Percentiles rank a stretch among this genome's conserved stretches.
phyloP scores from a whole-genome alignment of 257 asterid genomes.

The Nicotiana tomentosiformis region DNA sequence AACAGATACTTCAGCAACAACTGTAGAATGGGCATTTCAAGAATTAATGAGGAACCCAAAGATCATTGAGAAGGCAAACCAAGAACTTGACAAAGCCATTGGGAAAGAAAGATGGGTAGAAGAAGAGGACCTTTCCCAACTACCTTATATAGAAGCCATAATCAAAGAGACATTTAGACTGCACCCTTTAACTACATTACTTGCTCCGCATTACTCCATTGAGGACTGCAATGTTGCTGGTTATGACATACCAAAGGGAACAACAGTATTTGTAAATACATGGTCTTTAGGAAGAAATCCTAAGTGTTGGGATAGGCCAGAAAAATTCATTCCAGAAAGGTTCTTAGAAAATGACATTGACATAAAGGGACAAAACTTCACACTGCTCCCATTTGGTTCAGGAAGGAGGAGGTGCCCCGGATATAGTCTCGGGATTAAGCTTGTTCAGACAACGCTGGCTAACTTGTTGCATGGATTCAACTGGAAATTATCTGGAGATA shows the following conservation, averaged over 20 bases:
- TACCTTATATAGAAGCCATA: constrained; percentile 31
- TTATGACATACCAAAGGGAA: no score
- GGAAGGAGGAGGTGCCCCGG: constrained; percentile 21
- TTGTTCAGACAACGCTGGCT: constrained; percentile 15
- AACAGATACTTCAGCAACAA: constrained; percentile 24
- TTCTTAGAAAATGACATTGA: constrained; percentile 11
- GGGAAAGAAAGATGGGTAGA: constrained; percentile 38
- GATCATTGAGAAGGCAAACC: constrained; percentile 22
- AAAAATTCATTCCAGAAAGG: constrained; percentile 18
- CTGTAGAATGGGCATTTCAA: constrained; percentile 29
- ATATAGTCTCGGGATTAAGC: constrained; percentile 12
- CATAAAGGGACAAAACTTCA: constrained; percentile 9
- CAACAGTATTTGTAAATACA: no score
- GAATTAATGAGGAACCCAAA: constrained; percentile 23
- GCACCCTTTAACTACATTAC: constrained; percentile 26
- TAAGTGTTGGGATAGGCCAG: neutral
- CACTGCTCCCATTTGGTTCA: constrained; percentile 21
- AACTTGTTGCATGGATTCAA: constrained; percentile 31
- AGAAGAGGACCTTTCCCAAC: constrained; percentile 22
- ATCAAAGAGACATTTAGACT: constrained; percentile 32
- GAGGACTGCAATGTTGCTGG: constrained; percentile 22
- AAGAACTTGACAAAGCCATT: constrained; percentile 23
- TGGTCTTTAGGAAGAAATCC: no score
- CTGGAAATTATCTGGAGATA: constrained; percentile 16
- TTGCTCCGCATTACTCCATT: constrained; percentile 18